A percentile compares a stretch with the other conserved stretches of the same genome.
Conservation (phyloP, 257 asterid species). For the Solanum tarijense region DNA sequence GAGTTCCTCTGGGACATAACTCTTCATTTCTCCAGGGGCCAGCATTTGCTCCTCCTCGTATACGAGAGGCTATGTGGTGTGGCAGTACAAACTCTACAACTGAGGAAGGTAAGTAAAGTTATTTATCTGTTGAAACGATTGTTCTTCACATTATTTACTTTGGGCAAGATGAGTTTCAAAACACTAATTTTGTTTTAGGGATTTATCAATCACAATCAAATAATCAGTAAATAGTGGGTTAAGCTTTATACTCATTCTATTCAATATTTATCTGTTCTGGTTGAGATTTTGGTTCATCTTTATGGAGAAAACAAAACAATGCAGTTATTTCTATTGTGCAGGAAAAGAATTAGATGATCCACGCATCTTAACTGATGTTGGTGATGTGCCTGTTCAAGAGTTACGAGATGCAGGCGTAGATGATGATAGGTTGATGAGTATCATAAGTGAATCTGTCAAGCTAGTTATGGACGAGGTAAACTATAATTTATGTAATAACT, state of each 20-base stretch:
- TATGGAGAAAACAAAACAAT: background rate
- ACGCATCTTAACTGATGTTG: constrained; percentile 77
- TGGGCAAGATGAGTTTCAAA: background rate
- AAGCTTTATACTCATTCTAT: background rate
- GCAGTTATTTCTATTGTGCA: constrained; percentile 16
- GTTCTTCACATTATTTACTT: background rate
- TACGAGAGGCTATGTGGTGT: constrained; percentile 99
- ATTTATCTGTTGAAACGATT: background rate
- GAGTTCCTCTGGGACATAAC: constrained; percentile 97
- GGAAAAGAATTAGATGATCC: constrained; percentile 85
- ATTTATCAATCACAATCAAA: background rate
- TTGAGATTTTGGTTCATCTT: background rate
- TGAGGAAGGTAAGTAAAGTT: constrained; percentile 61
- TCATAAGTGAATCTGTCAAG: constrained; percentile 86
- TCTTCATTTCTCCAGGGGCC: constrained; percentile 99
- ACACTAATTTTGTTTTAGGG: background rate
- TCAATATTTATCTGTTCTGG: background rate
- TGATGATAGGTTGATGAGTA: constrained; percentile 79
- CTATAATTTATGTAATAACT: constrained; percentile 6
- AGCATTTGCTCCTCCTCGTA: constrained; percentile 99
- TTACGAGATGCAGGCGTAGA: constrained; percentile 86
- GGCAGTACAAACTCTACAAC: constrained; percentile 96
- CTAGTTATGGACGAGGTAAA: constrained; percentile 92
- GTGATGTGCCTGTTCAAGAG: constrained; percentile 94
- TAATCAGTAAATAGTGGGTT: background rate